Evolutionary conservation across 768 basidiomycete genomes (phyloP).

Genomic region (Collybia mongolica): DNA sequence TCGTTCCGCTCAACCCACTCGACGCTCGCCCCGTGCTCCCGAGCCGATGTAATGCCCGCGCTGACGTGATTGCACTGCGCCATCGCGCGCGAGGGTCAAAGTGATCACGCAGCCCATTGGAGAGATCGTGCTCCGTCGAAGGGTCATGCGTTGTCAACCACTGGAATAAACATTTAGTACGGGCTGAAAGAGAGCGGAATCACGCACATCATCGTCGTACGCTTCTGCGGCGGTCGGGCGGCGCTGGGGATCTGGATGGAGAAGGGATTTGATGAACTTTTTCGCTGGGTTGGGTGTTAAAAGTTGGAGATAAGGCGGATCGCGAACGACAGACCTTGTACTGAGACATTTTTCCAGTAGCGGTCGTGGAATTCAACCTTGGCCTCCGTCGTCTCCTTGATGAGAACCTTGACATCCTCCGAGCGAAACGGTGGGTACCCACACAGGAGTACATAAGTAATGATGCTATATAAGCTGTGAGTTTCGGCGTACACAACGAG

Average conservation of each 20-base stretch:
- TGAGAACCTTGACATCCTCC: slow-evolving; percentile 65
- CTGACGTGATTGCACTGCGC: slow-evolving; percentile 64
- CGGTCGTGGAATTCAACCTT: slow-evolving; percentile 89
- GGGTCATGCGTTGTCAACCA: slow-evolving; percentile 74
- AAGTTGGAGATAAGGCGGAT: not conserved
- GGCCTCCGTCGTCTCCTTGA: slow-evolving; percentile 82
- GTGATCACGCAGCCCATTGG: slow-evolving; percentile 71
- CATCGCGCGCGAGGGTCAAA: slow-evolving; percentile 77
- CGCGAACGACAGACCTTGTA: slow-evolving; percentile 49
- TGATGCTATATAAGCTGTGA: slow-evolving; percentile 57
- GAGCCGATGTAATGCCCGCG: slow-evolving; percentile 30
- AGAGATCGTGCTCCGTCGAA: slow-evolving; percentile 74
- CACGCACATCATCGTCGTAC: slow-evolving; percentile 58
- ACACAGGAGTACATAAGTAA: slow-evolving; percentile 92
- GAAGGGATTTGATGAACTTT: slow-evolving; percentile 69
- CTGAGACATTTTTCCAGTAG: slow-evolving; percentile 91
- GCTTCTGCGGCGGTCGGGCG: slow-evolving; percentile 79
- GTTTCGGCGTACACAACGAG: not conserved
- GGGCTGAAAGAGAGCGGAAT: not conserved
- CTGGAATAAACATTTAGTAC: slow-evolving; percentile 25
- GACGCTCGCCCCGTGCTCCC: too few species aligned
- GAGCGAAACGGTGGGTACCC: slow-evolving; percentile 95
- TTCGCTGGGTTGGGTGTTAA: slow-evolving; percentile 57
- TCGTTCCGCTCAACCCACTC: slow-evolving; percentile 2
- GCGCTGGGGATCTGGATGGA: slow-evolving; percentile 67